These are phyloP conservation scores for Jatropha multifida DNA, from an alignment of 441 rosid species.

Conservation along the genomic window DNA sequence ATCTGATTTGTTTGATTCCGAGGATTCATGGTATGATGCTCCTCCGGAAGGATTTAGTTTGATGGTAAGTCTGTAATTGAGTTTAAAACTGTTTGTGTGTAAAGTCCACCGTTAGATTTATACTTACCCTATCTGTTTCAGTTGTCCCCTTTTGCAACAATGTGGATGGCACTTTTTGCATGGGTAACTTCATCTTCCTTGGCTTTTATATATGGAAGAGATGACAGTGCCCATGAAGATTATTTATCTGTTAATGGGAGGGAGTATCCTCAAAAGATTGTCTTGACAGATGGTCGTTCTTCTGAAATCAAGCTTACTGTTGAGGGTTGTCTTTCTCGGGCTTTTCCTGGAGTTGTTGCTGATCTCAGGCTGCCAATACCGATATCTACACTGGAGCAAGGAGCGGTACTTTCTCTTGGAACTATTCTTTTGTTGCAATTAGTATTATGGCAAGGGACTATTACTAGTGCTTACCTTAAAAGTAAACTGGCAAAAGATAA, in stretches of 20 bases:
- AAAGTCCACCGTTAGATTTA: constrained; percentile 12
- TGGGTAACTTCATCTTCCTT: constrained; percentile 89
- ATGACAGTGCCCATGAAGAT: constrained; percentile 69
- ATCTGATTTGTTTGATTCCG: constrained; percentile 64
- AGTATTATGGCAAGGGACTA: constrained; percentile 4
- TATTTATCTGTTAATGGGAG: constrained; percentile 64
- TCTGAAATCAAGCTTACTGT: constrained; percentile 83
- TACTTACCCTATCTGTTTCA: constrained; percentile 24
- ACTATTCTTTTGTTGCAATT: constrained; percentile 6
- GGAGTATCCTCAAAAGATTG: constrained; percentile 57
- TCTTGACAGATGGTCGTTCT: constrained; percentile 67
- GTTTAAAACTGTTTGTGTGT: constrained; percentile 5
- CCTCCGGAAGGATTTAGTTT: constrained; percentile 84
- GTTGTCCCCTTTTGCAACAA: constrained; percentile 84
- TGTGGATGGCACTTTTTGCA: constrained; percentile 85
- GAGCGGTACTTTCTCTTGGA: constrained; percentile 51
- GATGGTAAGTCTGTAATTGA: constrained; percentile 46
- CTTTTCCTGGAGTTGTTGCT: constrained; percentile 66
- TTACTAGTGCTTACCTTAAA: not conserved
- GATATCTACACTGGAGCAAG: constrained; percentile 74
- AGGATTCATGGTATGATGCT: constrained; percentile 83
- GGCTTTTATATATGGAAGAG: constrained; percentile 83
- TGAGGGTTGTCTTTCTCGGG: constrained; percentile 78
- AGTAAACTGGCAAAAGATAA: not conserved
- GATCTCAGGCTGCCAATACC: constrained; percentile 66